Base-by-base conservation (phyloP, 768 basidiomycete genomes). In the Chalciporus chontae region DNA sequence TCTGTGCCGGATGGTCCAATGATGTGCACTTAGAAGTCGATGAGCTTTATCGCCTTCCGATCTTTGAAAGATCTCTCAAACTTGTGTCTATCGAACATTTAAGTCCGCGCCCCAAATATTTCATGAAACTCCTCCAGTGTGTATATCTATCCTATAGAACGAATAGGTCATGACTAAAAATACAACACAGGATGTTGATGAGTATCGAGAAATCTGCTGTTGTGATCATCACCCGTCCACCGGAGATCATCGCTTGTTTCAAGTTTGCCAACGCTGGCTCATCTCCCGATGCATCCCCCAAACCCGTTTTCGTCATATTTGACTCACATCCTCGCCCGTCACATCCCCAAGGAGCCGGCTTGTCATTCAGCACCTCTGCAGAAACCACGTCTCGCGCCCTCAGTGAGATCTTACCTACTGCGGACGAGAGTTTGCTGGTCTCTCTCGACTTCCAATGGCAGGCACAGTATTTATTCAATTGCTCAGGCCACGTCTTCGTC, bases 181-280 rank as follows among this genome's bases (percentile, higher is more conserved):
- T 42, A 13, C 26, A 24, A 4, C 23, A 56, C 57, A 75, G 65
- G 43, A 55, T 50, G 19, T 58, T 62, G 63, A 61, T 48, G 18
- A 47, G 29, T 10, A 50, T 48, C 2, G 58, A 47, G 40, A 57
- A 18, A 26, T 64, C 51, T 60, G 71, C 44, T 50, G 73, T 40
- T 76, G 76, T 46, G 31, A 71, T 85, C 44, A 79, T 87, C 52
- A 87, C 85, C 0, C 81, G 84, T 18, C 83, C 85, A 31, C 85
- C 86, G 0, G 86, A 87, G 59, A 85, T 87, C 45, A 63, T 87
- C 11, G 72, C 77, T 15, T 78, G 81, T 58, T 59, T 83, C 52
- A 71, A 68, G 51, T 56, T 73, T 34, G 45, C 53, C 29, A 57
- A 45, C 15, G 31, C 46, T 6, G 2, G 10, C 13, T 21, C 26